Conservation (phyloP, 495 filamentous ascomycete species). For the Lindgomyces ingoldianus region DNA sequence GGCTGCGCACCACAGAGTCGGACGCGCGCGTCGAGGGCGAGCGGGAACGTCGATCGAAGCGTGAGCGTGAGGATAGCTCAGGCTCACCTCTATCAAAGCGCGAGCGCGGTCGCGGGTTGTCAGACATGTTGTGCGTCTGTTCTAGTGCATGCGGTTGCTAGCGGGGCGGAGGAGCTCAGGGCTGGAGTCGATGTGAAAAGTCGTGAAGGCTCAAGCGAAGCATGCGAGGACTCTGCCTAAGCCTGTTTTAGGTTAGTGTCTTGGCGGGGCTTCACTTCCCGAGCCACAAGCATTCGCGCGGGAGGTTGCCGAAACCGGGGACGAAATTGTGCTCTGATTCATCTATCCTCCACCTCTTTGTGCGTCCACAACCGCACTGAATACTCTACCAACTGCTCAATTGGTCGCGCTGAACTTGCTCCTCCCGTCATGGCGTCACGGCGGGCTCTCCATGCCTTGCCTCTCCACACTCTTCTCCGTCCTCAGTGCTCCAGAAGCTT, state of each 20-base stretch:
- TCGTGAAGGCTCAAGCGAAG: constrained; percentile 38
- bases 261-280: too few relatives aligned
- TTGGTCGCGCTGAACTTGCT: constrained; percentile 17
- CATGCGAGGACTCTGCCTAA: too few relatives aligned
- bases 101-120: constrained; percentile 81
- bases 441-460: constrained; percentile 43
- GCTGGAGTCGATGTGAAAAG: background rate
- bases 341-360: background rate
- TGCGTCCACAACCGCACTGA: constrained; percentile 13
- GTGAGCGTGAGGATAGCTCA: constrained; percentile 62
- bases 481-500: background rate
- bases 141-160: constrained; percentile 39
- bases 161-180: background rate
- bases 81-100: constrained; percentile 89
- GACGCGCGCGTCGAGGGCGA: constrained; percentile 69
- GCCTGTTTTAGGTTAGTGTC: too few relatives aligned
- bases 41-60: constrained; percentile 84
- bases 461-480: constrained; percentile 21
- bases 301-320: background rate
- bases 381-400: constrained; percentile 7
- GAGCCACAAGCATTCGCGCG: background rate
- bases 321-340: background rate
- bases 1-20: constrained; percentile 63
- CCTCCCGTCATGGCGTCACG: constrained; percentile 43
- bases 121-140: constrained; percentile 62